These are phyloP conservation scores for Lasiosphaeriaceae sp. DNA, from an alignment of 495 filamentous ascomycete genomes.

Conservation along the genomic window DNA sequence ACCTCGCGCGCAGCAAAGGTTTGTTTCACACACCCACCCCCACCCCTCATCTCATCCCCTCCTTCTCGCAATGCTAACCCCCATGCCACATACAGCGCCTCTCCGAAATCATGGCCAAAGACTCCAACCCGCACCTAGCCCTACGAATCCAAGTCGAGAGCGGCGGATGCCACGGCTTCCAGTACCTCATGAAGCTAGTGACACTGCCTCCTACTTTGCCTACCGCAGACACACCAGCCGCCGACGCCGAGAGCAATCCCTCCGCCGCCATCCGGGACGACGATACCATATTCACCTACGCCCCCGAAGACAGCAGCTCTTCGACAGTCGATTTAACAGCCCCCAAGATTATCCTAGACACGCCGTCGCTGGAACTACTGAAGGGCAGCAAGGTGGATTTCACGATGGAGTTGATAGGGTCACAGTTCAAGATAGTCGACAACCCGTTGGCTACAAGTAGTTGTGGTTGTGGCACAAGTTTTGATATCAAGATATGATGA, in stretches of 20 bases:
- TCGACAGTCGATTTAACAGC: constrained; percentile 14
- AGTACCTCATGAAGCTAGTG: constrained; percentile 89
- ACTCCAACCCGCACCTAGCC: constrained; percentile 75
- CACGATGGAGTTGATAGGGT: constrained; percentile 95
- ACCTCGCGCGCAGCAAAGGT: constrained; percentile 78
- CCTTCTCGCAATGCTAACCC: background rate
- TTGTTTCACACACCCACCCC: constrained; percentile 25
- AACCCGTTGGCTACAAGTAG: constrained; percentile 88
- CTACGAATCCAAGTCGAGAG: constrained; percentile 87
- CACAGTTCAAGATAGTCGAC: constrained; percentile 93
- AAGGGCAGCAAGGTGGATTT: constrained; percentile 94
- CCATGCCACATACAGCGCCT: constrained; percentile 53
- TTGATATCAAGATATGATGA: constrained; percentile 73
- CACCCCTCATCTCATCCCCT: background rate
- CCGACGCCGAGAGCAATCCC: constrained; percentile 22
- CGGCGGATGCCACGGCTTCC: constrained; percentile 96
- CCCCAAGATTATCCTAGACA: constrained; percentile 87
- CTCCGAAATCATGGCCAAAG: constrained; percentile 62
- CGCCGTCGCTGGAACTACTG: constrained; percentile 79
- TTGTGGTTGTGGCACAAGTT: constrained; percentile 97
- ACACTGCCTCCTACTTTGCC: constrained; percentile 45
- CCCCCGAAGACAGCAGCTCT: constrained; percentile 7
- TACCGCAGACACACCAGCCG: constrained; percentile 5
- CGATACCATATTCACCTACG: constrained; percentile 61
- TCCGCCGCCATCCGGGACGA: constrained; percentile 52